Percentiles rank a stretch among this genome's conserved stretches.
phyloP scores from a whole-genome alignment of 2,329 filamentous ascomycete genomes.

The Cercospora zeina region DNA sequence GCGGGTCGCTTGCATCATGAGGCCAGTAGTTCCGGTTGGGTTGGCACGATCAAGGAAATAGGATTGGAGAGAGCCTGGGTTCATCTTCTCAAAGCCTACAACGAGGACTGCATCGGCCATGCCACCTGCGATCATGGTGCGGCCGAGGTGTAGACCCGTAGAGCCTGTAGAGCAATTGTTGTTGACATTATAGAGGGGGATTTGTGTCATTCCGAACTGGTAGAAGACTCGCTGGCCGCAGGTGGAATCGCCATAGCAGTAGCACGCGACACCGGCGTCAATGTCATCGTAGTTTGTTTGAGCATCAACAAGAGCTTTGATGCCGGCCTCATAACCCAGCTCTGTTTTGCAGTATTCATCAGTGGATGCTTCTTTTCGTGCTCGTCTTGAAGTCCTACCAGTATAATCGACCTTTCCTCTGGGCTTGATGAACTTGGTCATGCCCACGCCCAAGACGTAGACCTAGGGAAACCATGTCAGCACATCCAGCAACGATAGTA shows the following conservation, averaged over 20 bases:
- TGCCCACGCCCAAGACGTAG: conserved; percentile 95
- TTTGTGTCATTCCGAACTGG: conserved; percentile 95
- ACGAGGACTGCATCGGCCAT: conserved; percentile 79
- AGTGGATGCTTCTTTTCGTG: background rate
- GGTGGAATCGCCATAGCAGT: conserved; percentile 94
- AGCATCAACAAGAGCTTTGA: conserved; percentile 81
- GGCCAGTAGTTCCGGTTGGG: conserved; percentile 68
- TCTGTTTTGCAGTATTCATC: conserved; percentile 49
- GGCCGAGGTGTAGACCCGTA: conserved; percentile 80
- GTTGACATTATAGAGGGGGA: conserved; percentile 97
- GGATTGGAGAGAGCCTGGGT: conserved; percentile 75
- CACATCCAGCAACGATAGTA: background rate
- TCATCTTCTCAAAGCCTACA: conserved; percentile 98
- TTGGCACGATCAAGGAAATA: conserved; percentile 83
- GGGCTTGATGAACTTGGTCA: conserved; percentile 99
- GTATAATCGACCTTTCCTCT: conserved; percentile 91
- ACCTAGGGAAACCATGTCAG: conserved; percentile 15
- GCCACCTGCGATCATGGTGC: conserved; percentile 75
- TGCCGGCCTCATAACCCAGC: conserved; percentile 85
- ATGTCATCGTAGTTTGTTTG: conserved; percentile 96
- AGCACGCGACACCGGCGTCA: conserved; percentile 90
- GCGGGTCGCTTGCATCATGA: conserved; percentile 55
- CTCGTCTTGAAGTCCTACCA: background rate
- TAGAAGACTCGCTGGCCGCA: conserved; percentile 97
- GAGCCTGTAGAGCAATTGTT: conserved; percentile 96